Conservation (phyloP, 345 rosid genomes). For the Punica granatum region DNA sequence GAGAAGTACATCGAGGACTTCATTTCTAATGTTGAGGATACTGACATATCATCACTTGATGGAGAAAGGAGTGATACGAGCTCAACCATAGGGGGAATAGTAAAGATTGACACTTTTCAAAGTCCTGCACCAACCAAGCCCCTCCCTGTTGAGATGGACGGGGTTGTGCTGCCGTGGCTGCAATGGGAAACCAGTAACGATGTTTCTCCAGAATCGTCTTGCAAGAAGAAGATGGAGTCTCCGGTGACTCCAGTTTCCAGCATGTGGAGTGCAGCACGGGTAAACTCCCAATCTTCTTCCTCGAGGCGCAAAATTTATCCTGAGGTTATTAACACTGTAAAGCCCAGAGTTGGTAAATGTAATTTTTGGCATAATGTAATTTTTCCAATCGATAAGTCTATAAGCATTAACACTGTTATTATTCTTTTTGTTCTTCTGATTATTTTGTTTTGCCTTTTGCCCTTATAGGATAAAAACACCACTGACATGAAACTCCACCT, state of each 20-base stretch:
- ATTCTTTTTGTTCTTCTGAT: too few species aligned
- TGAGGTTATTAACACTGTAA: background rate
- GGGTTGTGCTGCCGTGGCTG: conserved; percentile 86
- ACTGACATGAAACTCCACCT: too few species aligned
- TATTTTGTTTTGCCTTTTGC: too few species aligned
- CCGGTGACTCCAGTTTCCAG: conserved; percentile 23
- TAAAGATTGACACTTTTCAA: conserved; percentile 33
- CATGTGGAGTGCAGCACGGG: conserved; percentile 20
- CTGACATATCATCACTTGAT: conserved; percentile 87
- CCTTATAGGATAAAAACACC: too few species aligned
- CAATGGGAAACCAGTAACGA: conserved; percentile 87
- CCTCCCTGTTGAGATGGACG: conserved; percentile 68
- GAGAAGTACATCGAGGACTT: conserved; percentile 83
- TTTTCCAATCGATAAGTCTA: too few species aligned
- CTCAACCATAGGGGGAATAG: conserved; percentile 52
- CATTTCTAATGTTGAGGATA: conserved; percentile 83
- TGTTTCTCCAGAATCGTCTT: conserved; percentile 26
- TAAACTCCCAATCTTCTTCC: background rate
- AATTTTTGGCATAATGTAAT: background rate
- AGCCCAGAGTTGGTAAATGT: background rate
- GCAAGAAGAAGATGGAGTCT: conserved; percentile 26
- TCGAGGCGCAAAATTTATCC: background rate
- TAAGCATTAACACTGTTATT: too few species aligned
- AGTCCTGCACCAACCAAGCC: conserved; percentile 29
- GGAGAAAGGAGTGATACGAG: conserved; percentile 92